These are phyloP conservation scores for Hygrophila difformis DNA, from an alignment of 257 asterid genomes.

Conservation along the genomic window DNA sequence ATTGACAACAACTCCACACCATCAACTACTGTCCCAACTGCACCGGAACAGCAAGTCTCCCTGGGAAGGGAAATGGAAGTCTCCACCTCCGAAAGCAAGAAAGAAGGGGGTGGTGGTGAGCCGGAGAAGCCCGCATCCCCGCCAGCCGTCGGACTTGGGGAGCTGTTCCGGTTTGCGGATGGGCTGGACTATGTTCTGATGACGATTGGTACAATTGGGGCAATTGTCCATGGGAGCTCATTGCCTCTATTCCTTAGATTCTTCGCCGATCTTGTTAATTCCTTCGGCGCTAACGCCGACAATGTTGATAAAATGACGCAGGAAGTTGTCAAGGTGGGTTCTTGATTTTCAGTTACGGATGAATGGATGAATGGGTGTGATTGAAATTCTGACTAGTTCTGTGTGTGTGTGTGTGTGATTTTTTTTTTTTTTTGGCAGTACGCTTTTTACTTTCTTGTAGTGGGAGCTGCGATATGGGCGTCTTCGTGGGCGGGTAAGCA, in stretches of 20 bases:
- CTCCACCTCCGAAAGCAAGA: conserved; percentile 27
- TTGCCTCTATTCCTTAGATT: conserved; percentile 91
- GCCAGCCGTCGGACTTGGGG: conserved; percentile 42
- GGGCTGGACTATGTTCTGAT: conserved; percentile 69
- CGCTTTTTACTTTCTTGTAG: conserved; percentile 94
- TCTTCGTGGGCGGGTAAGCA: conserved; percentile 99
- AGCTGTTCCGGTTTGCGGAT: conserved; percentile 90
- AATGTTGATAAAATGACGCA: conserved; percentile 93
- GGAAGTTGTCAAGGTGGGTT: conserved; percentile 75
- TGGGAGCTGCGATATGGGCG: conserved; percentile 99
- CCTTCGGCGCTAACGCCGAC: conserved; percentile 84
- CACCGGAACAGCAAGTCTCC: conserved; percentile 8
- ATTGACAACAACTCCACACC: conserved; percentile 12
- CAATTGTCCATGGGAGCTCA: conserved; percentile 87
- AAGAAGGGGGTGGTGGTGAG: conserved; percentile 22
- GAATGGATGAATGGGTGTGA: no score
- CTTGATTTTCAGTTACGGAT: no score
- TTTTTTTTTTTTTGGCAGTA: conserved; percentile 46
- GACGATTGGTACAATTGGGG: conserved; percentile 83
- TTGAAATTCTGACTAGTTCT: no score
- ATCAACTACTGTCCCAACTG: conserved; percentile 10
- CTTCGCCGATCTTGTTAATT: conserved; percentile 98
- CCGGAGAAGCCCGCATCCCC: conserved; percentile 44
- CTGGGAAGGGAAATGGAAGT: conserved; percentile 19
- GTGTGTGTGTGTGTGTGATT: no score